Conservation (phyloP, 176 grass and related monocot species). For the Hyparrhenia diplandra region DNA sequence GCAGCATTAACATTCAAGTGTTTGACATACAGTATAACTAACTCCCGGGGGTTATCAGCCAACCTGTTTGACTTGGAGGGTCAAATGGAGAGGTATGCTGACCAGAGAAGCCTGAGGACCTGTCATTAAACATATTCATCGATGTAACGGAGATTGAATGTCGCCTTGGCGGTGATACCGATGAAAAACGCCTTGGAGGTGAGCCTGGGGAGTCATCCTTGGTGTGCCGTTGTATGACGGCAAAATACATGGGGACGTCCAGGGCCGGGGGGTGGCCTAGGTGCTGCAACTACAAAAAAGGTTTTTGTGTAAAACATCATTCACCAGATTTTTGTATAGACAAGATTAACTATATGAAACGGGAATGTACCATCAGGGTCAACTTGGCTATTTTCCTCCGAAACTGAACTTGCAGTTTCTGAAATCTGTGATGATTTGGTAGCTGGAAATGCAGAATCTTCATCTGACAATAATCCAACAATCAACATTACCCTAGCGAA, state of each 20-base stretch:
- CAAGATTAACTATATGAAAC: slow-evolving; percentile 17
- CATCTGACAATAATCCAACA: slow-evolving; percentile 45
- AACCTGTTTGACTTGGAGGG: slow-evolving; percentile 67
- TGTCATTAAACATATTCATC: slow-evolving; percentile 80
- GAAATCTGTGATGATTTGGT: slow-evolving; percentile 48
- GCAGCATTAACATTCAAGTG: not conserved
- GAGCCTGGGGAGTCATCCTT: slow-evolving; percentile 76
- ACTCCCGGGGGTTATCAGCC: slow-evolving; percentile 21
- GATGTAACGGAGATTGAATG: slow-evolving; percentile 83
- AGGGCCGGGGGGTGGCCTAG: slow-evolving; percentile 26
- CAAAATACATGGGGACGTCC: slow-evolving; percentile 37
- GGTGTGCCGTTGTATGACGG: slow-evolving; percentile 71
- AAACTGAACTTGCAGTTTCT: slow-evolving; percentile 50
- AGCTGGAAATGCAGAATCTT: slow-evolving; percentile 45
- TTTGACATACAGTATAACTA: slow-evolving; percentile 11
- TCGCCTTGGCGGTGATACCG: slow-evolving; percentile 64
- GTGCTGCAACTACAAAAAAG: slow-evolving; percentile 36
- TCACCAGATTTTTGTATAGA: not conserved
- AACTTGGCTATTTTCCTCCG: slow-evolving; percentile 47
- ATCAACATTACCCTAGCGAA: not conserved
- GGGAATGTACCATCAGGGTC: slow-evolving; percentile 52
- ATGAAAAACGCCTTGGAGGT: slow-evolving; percentile 49
- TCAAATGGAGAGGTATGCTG: slow-evolving; percentile 84
- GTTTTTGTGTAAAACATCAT: not conserved
- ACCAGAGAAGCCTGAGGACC: slow-evolving; percentile 57